Percentiles rank a stretch among this genome's conserved stretches.
Conservation (phyloP, 169 alveolate species). For the Plasmodium blacklocki region DNA sequence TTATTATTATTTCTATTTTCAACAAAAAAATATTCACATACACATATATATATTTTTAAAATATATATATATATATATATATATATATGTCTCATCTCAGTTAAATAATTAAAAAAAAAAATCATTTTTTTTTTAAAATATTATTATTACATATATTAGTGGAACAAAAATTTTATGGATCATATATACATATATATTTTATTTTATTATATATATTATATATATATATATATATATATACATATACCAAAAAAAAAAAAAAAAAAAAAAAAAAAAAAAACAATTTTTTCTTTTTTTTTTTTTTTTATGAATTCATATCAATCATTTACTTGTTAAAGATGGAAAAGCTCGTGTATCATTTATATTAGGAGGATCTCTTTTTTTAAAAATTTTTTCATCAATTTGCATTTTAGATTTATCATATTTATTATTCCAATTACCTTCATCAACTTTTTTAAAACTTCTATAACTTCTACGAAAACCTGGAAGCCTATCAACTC, state of each 20-base stretch:
- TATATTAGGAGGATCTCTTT: slow-evolving; percentile 76
- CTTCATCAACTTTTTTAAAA: slow-evolving; percentile 36
- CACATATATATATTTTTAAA: slow-evolving; percentile 8
- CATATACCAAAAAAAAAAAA: slow-evolving; percentile 18
- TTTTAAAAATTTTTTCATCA: slow-evolving; percentile 66
- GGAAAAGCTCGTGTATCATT: slow-evolving; percentile 74
- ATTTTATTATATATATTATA: slow-evolving; percentile 27
- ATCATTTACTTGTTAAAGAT: slow-evolving; percentile 58
- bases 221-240: slow-evolving; percentile 23
- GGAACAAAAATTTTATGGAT: too few relatives aligned
- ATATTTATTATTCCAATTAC: slow-evolving; percentile 34
- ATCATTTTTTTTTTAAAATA: slow-evolving; percentile 26
- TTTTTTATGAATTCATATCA: not conserved
- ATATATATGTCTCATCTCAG: slow-evolving; percentile 33
- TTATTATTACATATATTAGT: not conserved
- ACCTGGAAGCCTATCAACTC: slow-evolving; percentile 70
- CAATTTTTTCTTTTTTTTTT: not conserved
- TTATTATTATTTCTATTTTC: slow-evolving; percentile 2
- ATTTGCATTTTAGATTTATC: slow-evolving; percentile 24
- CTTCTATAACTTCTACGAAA: slow-evolving; percentile 53
- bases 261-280: slow-evolving; percentile 10
- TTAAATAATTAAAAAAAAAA: slow-evolving; percentile 49
- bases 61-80: slow-evolving; percentile 26
- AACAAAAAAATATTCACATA: slow-evolving; percentile 46
- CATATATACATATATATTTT: not conserved